Percentiles rank a stretch among this genome's conserved stretches.
Conservation (phyloP, 1,284 basidiomycete species). For the Takashimella koratensis region DNA sequence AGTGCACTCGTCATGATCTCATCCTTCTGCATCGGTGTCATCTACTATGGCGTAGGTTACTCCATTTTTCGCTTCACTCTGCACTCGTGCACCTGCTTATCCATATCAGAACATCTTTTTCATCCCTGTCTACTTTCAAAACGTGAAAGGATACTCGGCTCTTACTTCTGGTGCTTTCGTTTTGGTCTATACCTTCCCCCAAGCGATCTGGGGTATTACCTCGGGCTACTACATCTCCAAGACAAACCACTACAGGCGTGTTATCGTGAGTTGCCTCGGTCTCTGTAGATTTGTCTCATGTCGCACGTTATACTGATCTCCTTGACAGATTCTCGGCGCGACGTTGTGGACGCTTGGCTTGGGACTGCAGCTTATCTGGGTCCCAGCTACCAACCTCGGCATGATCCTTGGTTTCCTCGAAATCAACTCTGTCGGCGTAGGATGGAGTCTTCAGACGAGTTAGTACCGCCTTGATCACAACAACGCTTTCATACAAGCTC, state of each 20-base stretch:
- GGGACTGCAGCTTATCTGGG: conserved; percentile 25
- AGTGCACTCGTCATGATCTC: conserved; percentile 23
- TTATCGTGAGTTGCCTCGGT: conserved; percentile 19
- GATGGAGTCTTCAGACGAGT: conserved; percentile 28
- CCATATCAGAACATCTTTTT: conserved; percentile 31
- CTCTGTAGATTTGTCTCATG: neutral
- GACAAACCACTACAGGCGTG: conserved; percentile 28
- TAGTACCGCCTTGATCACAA: conserved; percentile 4
- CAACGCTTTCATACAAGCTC: no score
- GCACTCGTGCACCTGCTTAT: neutral
- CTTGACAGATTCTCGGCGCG: conserved; percentile 16
- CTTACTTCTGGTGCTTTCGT: conserved; percentile 28
- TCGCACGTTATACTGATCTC: neutral
- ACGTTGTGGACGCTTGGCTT: conserved; percentile 20
- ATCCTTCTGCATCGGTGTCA: conserved; percentile 32
- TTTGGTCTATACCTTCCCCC: conserved; percentile 29
- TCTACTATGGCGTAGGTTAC: conserved; percentile 32
- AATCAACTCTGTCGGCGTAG: conserved; percentile 24
- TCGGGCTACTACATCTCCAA: conserved; percentile 21
- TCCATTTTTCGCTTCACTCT: no score
- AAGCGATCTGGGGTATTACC: conserved; percentile 20
- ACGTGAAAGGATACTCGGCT: conserved; percentile 29
- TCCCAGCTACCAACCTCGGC: conserved; percentile 8
- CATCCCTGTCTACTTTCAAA: conserved; percentile 34
- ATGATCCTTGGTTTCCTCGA: conserved; percentile 19